Evolutionary conservation across 2,329 filamentous ascomycete genomes (phyloP).

Genomic region (Epichloe hybrida): DNA sequence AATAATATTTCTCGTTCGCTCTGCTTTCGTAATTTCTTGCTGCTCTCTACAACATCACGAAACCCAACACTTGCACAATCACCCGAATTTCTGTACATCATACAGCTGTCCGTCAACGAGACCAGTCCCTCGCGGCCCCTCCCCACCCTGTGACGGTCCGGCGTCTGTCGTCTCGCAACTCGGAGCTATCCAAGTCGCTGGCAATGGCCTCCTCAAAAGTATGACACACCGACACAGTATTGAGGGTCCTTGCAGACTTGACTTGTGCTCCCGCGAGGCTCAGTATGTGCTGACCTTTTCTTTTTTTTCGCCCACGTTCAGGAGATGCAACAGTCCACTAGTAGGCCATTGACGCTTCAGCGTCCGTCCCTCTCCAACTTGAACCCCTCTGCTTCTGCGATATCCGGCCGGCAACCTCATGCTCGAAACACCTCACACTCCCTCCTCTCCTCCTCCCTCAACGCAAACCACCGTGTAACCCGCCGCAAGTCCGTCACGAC

Average conservation of each 20-base stretch:
- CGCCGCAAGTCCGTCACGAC: slow-evolving; percentile 88
- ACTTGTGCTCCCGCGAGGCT: slow-evolving; percentile 16
- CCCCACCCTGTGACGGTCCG: slow-evolving; percentile 18
- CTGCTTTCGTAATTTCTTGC: slow-evolving; percentile 9
- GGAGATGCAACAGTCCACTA: slow-evolving; percentile 52
- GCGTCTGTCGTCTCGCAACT: slow-evolving; percentile 19
- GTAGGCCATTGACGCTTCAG: slow-evolving; percentile 53
- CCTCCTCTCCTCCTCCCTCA: slow-evolving; percentile 61
- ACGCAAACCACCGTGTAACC: slow-evolving; percentile 72
- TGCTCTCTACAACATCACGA: slow-evolving; percentile 6
- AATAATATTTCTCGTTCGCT: slow-evolving; percentile 27
- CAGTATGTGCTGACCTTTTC: slow-evolving; percentile 21
- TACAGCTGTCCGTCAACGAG: slow-evolving; percentile 5
- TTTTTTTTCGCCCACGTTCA: slow-evolving; percentile 19
- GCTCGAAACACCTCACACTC: slow-evolving; percentile 72
- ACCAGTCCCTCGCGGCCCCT: slow-evolving; percentile 8
- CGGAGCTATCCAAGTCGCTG: slow-evolving; percentile 23
- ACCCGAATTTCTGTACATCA: slow-evolving; percentile 1
- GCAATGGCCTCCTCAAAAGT: slow-evolving; percentile 53
- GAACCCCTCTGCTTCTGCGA: slow-evolving; percentile 42
- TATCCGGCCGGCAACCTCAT: slow-evolving; percentile 47
- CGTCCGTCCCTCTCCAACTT: slow-evolving; percentile 46
- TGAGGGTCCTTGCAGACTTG: slow-evolving; percentile 16
- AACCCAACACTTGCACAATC: slow-evolving; percentile 1
- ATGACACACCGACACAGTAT: slow-evolving; percentile 20